These are phyloP conservation scores for Xanthoparmelia taractica DNA, from an alignment of 495 filamentous ascomycete species.

Conservation along the genomic window DNA sequence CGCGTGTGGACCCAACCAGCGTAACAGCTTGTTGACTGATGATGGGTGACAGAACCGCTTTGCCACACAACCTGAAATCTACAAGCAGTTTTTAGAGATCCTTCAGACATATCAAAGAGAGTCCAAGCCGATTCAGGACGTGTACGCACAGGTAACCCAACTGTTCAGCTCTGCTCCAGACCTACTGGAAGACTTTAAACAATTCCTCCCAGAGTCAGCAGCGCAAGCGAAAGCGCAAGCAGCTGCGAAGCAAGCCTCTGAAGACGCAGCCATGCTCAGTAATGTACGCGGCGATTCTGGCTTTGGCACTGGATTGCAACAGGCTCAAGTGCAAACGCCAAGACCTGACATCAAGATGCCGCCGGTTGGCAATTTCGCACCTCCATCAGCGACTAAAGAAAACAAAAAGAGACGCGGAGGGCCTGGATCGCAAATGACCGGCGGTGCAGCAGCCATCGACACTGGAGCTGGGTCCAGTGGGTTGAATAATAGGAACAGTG, in stretches of 20 bases:
- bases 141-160: conserved; percentile 93
- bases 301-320: conserved; percentile 35
- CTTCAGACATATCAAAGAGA: conserved; percentile 98
- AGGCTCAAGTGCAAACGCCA: conserved; percentile 42
- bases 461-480: conserved; percentile 16
- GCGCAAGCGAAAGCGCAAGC: conserved; percentile 74
- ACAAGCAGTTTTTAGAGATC: conserved; percentile 98
- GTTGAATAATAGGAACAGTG: conserved; percentile 21
- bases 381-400: conserved; percentile 68
- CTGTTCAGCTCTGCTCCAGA: conserved; percentile 93
- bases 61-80: conserved; percentile 89
- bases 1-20: not conserved
- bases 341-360: conserved; percentile 68
- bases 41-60: conserved; percentile 70
- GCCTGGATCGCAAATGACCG: conserved; percentile 28
- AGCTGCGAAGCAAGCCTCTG: conserved; percentile 54
- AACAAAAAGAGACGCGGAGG: conserved; percentile 67
- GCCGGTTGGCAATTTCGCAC: conserved; percentile 87
- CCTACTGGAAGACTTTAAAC: conserved; percentile 96
- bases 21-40: not conserved
- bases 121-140: conserved; percentile 96
- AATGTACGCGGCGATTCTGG: conserved; percentile 47
- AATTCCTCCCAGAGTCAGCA: conserved; percentile 95
- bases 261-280: conserved; percentile 56
- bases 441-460: conserved; percentile 23